Percentiles rank a stretch among this genome's conserved stretches.
phyloP scores from a whole-genome alignment of 1,139 yeast genomes.

The Scheffersomyces quercinus region DNA sequence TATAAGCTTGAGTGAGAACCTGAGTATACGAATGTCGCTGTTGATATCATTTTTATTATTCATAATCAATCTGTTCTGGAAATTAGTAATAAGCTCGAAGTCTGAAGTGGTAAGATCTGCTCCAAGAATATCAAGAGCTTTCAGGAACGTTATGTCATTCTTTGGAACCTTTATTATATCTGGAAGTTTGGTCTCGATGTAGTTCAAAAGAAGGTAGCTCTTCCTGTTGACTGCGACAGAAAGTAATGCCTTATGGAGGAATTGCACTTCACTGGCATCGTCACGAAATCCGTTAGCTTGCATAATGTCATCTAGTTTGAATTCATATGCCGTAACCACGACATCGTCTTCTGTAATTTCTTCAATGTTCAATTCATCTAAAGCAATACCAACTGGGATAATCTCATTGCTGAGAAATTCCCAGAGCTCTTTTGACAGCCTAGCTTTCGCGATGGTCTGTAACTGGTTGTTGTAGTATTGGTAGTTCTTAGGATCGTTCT shows the following conservation, averaged over 20 bases:
- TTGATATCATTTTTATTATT: slow-evolving; percentile 10
- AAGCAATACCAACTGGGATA: slow-evolving; percentile 56
- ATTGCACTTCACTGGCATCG: slow-evolving; percentile 41
- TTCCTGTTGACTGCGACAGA: slow-evolving; percentile 43
- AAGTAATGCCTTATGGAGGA: slow-evolving; percentile 36
- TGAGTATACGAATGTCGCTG: slow-evolving; percentile 46
- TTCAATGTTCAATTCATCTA: slow-evolving; percentile 59
- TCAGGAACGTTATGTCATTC: slow-evolving; percentile 17
- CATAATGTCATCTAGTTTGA: slow-evolving; percentile 63
- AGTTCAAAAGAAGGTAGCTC: slow-evolving; percentile 45
- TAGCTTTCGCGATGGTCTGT: slow-evolving; percentile 43
- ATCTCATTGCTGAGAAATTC: slow-evolving; percentile 56
- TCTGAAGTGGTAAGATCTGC: slow-evolving; percentile 50
- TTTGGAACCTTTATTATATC: slow-evolving; percentile 22
- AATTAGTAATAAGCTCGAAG: slow-evolving; percentile 54
- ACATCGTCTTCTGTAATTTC: slow-evolving; percentile 75
- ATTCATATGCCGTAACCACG: slow-evolving; percentile 67
- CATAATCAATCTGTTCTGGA: slow-evolving; percentile 40
- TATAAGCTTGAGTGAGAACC: slow-evolving; percentile 51
- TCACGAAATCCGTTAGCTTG: slow-evolving; percentile 55
- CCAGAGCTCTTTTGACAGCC: slow-evolving; percentile 44
- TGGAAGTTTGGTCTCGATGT: slow-evolving; percentile 46
- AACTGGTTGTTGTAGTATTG: slow-evolving; percentile 38
- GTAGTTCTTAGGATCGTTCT: slow-evolving; percentile 36
- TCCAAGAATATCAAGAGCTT: slow-evolving; percentile 47